Conservation (phyloP, 352 stramenopile genomes). For the Globisporangium heterothallicum region DNA sequence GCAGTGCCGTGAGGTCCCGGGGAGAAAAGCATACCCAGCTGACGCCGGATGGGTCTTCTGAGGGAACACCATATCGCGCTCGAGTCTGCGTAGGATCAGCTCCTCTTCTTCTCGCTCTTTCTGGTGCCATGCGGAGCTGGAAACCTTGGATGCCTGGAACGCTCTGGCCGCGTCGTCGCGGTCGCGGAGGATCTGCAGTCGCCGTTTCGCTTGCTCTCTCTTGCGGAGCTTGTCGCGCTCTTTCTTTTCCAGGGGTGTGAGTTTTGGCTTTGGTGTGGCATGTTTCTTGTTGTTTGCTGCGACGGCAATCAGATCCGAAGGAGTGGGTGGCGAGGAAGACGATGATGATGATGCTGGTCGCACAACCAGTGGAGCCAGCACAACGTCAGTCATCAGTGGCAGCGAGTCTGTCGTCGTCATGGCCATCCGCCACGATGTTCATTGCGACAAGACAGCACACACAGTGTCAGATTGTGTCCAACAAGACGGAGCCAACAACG, state of each 20-base stretch:
- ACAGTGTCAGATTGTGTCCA: background rate
- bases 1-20: slow-evolving; percentile 4
- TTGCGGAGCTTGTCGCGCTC: slow-evolving; percentile 40
- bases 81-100: slow-evolving; percentile 50
- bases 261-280: slow-evolving; percentile 12
- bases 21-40: slow-evolving; percentile 48
- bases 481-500: background rate
- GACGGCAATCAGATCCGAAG: background rate
- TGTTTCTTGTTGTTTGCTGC: background rate
- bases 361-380: background rate
- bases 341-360: background rate
- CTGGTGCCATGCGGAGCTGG: slow-evolving; percentile 34
- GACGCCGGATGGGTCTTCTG: slow-evolving; percentile 43
- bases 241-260: slow-evolving; percentile 49
- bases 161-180: slow-evolving; percentile 22
- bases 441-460: background rate
- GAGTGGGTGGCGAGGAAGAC: background rate
- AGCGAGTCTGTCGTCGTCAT: background rate
- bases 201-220: slow-evolving; percentile 41
- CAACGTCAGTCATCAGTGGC: background rate
- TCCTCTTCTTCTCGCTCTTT: slow-evolving; percentile 57
- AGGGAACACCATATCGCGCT: slow-evolving; percentile 52
- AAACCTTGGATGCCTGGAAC: slow-evolving; percentile 20
- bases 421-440: background rate
- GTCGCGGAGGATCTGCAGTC: slow-evolving; percentile 29